These are phyloP conservation scores for Cordyceps fumosorosea DNA, from an alignment of 2,329 filamentous ascomycete genomes.

Conservation along the genomic window DNA sequence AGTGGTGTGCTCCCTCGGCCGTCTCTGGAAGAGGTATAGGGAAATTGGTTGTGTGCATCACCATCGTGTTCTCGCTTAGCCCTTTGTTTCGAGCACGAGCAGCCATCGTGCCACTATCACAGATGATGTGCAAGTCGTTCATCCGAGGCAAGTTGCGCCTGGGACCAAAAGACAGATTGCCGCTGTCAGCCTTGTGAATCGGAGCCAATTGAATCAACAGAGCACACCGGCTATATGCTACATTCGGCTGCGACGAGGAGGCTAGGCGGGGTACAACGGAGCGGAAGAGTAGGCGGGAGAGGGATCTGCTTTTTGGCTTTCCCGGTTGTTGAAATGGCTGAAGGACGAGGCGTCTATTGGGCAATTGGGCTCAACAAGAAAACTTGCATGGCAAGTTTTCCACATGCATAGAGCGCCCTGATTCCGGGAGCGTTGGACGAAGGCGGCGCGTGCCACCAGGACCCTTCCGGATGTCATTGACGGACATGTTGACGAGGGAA, in stretches of 20 bases:
- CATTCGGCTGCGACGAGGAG: neutral
- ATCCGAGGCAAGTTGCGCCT: slow-evolving; percentile 1
- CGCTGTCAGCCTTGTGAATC: neutral
- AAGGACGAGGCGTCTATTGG: neutral
- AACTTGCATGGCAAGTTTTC: neutral
- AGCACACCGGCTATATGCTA: slow-evolving; percentile 2
- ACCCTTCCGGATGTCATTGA: neutral
- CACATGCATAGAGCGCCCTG: neutral
- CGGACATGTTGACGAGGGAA: neutral
- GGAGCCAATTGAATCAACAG: neutral
- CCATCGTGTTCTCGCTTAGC: neutral
- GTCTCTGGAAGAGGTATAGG: neutral
- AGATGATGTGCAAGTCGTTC: neutral
- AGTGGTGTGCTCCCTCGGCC: neutral
- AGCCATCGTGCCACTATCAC: neutral
- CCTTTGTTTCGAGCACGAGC: neutral
- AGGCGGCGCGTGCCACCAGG: neutral
- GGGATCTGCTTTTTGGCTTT: neutral
- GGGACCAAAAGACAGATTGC: neutral
- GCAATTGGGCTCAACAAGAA: neutral
- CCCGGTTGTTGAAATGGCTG: neutral
- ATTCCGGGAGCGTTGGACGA: neutral
- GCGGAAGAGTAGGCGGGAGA: neutral
- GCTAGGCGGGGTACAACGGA: neutral
- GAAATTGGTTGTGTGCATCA: neutral